These are phyloP conservation scores for Neofusicoccum cordaticola DNA, from an alignment of 2,329 filamentous ascomycete genomes.

Conservation along the genomic window DNA sequence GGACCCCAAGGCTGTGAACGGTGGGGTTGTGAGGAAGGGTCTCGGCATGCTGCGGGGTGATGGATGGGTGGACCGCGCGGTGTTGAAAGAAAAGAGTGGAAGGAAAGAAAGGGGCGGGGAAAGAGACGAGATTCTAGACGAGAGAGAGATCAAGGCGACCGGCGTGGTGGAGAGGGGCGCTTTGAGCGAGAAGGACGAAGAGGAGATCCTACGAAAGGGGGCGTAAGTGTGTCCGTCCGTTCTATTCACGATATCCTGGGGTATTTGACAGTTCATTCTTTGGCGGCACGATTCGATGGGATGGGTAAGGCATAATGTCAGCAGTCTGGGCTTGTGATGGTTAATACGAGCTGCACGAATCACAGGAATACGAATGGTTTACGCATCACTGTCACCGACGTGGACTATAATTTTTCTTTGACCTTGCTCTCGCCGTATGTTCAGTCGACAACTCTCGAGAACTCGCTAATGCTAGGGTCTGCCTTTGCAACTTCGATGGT, in stretches of 20 bases:
- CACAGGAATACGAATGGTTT: constrained; percentile 6
- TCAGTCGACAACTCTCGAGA: background rate
- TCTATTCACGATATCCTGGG: background rate
- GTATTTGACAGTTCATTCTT: background rate
- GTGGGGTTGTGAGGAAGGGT: constrained; percentile 66
- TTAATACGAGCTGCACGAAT: background rate
- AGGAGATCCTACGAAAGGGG: background rate
- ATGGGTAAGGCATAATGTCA: background rate
- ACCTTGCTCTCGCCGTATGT: constrained; percentile 11
- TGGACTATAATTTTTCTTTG: constrained; percentile 1
- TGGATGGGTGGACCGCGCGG: constrained; percentile 66
- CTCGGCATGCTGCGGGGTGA: constrained; percentile 73
- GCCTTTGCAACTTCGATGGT: background rate
- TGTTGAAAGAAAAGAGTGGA: constrained; percentile 15
- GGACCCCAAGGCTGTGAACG: constrained; percentile 65
- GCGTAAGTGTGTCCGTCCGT: background rate
- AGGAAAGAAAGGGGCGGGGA: constrained; percentile 19
- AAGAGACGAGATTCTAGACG: constrained; percentile 18
- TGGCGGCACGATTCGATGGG: too few species aligned
- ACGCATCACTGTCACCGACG: constrained; percentile 6
- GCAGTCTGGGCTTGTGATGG: background rate
- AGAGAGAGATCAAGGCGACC: constrained; percentile 14
- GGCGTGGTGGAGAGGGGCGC: background rate
- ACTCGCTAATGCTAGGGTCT: background rate
- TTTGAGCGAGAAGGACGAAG: background rate